Evolutionary conservation across 768 basidiomycete species (phyloP), one percentile per base, ranked within the genome.

Genomic region (Pleurotus tuber-regium): DNA sequence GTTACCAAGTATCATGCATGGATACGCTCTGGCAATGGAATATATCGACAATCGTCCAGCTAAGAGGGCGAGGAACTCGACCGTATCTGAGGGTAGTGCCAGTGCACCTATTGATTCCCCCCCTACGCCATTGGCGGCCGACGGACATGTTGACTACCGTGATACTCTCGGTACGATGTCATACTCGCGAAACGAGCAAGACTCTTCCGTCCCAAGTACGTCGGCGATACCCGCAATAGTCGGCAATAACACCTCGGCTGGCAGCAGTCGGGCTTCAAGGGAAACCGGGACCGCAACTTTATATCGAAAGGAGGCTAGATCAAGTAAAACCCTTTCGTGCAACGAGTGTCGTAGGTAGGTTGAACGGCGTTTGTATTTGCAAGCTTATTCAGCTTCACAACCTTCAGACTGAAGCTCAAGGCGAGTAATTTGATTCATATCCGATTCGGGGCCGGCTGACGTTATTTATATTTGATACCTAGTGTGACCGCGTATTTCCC

Each of bases 331-430:
- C 18, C 67, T 84, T 18, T 83, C 82, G 0, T 84, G 82, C 54
- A 82, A 80, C 57, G 82, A 84, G 65, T 84, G 82, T 61, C 68
- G 82, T 57, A 73, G 82, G 80, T 76, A 54, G 58, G 74, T 59
- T 12, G n/a, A 14, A 24, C 21, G 41, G 35, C n/a, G 16, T 11
- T 10, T 5, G 26, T 9, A 10, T 46, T 8, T 54, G 23, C 52
- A 50, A 42, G 43, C n/a, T 39, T 43, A 29, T 29, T 29, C 49
- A 10, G 43, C 36, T 48, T 16, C 51, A 42, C 40, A 55, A 39
- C 40, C 54, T 38, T 10, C 56, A 76, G 73, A 51, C 68, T 84
- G 55, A 83, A 84, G 60, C 68, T 84, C 57, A 82, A 82, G 73
- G 82, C 82, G 55, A n/a, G 68, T 52, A 1, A 18, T n/a, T 46